Percentiles rank a stretch among this genome's conserved stretches.
These are phyloP conservation scores for Cornus suecica DNA, from an alignment of 148 eudicot genomes.

Conservation along the genomic window DNA sequence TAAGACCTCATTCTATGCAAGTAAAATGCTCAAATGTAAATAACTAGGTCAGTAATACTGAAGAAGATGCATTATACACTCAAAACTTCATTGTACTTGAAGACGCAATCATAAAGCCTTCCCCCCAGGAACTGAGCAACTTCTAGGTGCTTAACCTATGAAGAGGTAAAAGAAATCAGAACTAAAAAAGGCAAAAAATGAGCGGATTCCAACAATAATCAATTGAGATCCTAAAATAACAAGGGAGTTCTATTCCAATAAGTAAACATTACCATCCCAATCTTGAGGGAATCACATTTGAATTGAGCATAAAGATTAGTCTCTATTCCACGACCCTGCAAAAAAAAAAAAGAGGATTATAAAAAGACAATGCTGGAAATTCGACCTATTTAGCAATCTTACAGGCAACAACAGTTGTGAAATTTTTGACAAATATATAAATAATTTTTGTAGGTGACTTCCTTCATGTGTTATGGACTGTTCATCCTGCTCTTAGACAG, in stretches of 20 bases:
- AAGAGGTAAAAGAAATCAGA: background rate
- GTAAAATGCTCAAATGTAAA: slow-evolving; percentile 1
- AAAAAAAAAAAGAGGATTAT: background rate
- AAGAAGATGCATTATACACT: slow-evolving; percentile 16
- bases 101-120: slow-evolving; percentile 91
- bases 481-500: background rate
- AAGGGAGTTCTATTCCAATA: background rate
- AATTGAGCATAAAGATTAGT: slow-evolving; percentile 95
- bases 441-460: background rate
- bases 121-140: slow-evolving; percentile 98
- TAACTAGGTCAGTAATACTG: background rate
- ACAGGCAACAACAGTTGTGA: background rate
- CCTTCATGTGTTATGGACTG: background rate
- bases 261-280: slow-evolving; percentile 73
- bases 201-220: background rate
- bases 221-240: background rate
- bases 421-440: no score
- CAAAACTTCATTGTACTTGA: slow-evolving; percentile 76
- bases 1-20: slow-evolving; percentile 10
- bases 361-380: background rate
- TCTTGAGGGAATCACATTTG: slow-evolving; percentile 93
- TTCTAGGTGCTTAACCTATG: slow-evolving; percentile 94
- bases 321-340: slow-evolving; percentile 98
- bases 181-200: slow-evolving; percentile 6
- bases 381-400: background rate